Evolutionary conservation across 2,329 filamentous ascomycete genomes (phyloP).

Genomic region (Hymenoscyphus linearis): DNA sequence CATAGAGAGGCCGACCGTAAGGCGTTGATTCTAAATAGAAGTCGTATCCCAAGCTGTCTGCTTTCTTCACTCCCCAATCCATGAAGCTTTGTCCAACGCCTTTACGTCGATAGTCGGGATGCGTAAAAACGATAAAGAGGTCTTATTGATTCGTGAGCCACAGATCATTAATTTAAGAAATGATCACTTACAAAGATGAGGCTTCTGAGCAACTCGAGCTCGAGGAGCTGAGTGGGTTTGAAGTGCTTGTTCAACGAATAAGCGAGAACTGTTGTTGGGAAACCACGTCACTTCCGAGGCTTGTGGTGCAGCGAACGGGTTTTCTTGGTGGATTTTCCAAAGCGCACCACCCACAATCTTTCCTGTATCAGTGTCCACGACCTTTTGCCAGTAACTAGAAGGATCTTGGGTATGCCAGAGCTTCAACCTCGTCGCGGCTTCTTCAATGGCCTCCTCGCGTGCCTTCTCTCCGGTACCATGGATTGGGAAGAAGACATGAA

Average conservation of each 20-base stretch:
- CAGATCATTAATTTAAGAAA: background rate
- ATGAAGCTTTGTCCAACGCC: slow-evolving; percentile 4
- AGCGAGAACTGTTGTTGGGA: slow-evolving; percentile 3
- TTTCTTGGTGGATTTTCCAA: slow-evolving; percentile 9
- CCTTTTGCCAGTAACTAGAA: slow-evolving; percentile 9
- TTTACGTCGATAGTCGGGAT: slow-evolving; percentile 11
- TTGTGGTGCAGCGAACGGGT: slow-evolving; percentile 1
- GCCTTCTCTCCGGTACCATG: slow-evolving; percentile 4
- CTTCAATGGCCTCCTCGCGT: slow-evolving; percentile 8
- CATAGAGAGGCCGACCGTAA: slow-evolving; percentile 6
- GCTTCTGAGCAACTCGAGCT: background rate
- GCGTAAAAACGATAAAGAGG: slow-evolving; percentile 8
- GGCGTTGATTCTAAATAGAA: slow-evolving; percentile 9
- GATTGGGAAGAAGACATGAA: slow-evolving; percentile 7
- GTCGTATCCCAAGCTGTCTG: slow-evolving; percentile 3
- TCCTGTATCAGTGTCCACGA: slow-evolving; percentile 6
- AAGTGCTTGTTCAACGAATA: slow-evolving; percentile 4
- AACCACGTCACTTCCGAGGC: slow-evolving; percentile 7
- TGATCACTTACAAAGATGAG: slow-evolving; percentile 11
- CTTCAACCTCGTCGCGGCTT: slow-evolving; percentile 11
- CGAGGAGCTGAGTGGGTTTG: slow-evolving; percentile 3
- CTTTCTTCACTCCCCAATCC: slow-evolving; percentile 6
- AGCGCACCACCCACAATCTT: slow-evolving; percentile 6
- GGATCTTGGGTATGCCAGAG: slow-evolving; percentile 7
- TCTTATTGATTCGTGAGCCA: slow-evolving; percentile 4